Conservation (phyloP, 192 early-diverging fungal genomes). For the Radiomyces spectabilis region DNA sequence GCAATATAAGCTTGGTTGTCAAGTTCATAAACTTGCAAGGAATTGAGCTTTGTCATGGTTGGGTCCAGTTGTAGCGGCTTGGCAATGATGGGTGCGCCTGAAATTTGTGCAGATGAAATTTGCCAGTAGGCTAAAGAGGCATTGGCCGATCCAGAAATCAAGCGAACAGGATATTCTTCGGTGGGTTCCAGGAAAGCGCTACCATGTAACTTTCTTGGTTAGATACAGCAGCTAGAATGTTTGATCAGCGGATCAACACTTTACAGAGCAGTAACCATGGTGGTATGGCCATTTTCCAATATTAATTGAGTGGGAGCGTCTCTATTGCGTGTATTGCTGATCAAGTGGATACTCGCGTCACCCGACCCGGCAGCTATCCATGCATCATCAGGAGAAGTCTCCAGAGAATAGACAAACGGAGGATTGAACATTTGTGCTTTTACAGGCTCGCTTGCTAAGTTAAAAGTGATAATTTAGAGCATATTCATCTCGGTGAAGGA, state of each 20-base stretch:
- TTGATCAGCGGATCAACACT: neutral
- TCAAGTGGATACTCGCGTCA: conserved; percentile 34
- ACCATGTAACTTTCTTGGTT: neutral
- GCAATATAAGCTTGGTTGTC: neutral
- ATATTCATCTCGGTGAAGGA: neutral
- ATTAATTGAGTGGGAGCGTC: neutral
- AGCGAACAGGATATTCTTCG: neutral
- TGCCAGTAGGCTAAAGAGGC: conserved; percentile 17
- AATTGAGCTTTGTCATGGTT: conserved; percentile 5
- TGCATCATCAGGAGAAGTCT: conserved; percentile 26
- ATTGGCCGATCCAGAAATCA: conserved; percentile 22
- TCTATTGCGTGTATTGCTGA: conserved; percentile 6
- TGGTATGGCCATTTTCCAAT: conserved; percentile 15
- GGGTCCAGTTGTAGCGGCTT: conserved; percentile 1
- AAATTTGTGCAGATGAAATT: neutral
- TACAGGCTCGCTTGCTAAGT: conserved; percentile 10
- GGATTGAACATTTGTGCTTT: conserved; percentile 44
- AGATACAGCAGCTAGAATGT: neutral
- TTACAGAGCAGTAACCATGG: conserved; percentile 21
- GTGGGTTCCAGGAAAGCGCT: neutral
- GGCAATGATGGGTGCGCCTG: neutral
- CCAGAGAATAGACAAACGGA: conserved; percentile 45
- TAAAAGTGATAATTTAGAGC: neutral
- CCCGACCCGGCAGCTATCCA: conserved; percentile 36
- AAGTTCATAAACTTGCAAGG: neutral